Conservation (phyloP, 2,329 filamentous ascomycete genomes). For the Phaeosphaeriaceae sp. region DNA sequence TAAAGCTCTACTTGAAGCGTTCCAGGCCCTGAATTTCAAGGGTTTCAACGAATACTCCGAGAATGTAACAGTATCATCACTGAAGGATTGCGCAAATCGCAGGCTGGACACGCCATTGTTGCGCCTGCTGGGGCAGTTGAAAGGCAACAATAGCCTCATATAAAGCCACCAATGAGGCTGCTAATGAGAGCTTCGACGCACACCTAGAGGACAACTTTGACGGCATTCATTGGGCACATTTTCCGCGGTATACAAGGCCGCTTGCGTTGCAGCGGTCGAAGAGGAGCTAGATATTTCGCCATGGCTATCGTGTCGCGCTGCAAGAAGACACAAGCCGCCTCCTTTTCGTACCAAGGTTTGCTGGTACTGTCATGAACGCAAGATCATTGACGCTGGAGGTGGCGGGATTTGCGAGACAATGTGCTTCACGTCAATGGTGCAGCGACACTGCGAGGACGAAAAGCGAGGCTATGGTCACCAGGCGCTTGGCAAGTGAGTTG, state of each 20-base stretch:
- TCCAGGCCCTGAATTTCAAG: not conserved
- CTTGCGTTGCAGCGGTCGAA: not conserved
- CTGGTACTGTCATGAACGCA: not conserved
- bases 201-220: conserved; percentile 3
- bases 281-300: conserved; percentile 3
- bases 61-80: too few relatives aligned
- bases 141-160: not conserved
- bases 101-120: conserved; percentile 4
- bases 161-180: not conserved
- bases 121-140: not conserved
- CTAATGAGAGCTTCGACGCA: not conserved
- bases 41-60: too few relatives aligned
- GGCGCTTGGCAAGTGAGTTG: not conserved
- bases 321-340: not conserved
- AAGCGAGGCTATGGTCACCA: conserved; percentile 3
- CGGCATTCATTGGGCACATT: not conserved
- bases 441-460: conserved; percentile 2
- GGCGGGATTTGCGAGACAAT: conserved; percentile 3
- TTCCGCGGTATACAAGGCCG: conserved; percentile 1
- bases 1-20: not conserved
- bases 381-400: not conserved
- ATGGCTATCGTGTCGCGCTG: conserved; percentile 5
- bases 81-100: conserved; percentile 3
- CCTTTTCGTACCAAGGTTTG: not conserved
- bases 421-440: not conserved